phyloP scores from a whole-genome alignment of 495 filamentous ascomycete genomes.

The Neurospora sp. region DNA sequence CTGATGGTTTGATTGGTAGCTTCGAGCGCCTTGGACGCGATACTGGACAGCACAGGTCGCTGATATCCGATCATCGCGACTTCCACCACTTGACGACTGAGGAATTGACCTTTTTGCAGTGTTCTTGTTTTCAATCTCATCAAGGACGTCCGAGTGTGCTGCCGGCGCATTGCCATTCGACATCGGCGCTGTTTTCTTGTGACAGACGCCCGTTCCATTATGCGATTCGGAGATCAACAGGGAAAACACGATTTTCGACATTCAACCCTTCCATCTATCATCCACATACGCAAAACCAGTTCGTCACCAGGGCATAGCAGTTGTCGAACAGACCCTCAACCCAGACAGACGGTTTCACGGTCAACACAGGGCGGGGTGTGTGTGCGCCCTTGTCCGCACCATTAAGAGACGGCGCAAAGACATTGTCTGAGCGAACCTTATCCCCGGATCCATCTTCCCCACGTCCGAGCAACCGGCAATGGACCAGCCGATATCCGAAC shows the following conservation, averaged over 20 bases:
- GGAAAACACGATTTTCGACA: neutral
- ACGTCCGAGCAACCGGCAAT: conserved; percentile 3
- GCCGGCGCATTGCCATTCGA: neutral
- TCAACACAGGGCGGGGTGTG: neutral
- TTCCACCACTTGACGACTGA: neutral
- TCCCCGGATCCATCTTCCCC: neutral
- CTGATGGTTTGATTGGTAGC: neutral
- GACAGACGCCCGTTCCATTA: neutral
- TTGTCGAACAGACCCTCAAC: neutral
- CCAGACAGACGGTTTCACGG: neutral
- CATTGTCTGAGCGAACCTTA: neutral
- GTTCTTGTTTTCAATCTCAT: neutral
- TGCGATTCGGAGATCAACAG: neutral
- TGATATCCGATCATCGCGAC: neutral
- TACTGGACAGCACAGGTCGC: neutral
- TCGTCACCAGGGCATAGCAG: neutral
- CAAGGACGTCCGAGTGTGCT: neutral
- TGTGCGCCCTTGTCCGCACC: neutral
- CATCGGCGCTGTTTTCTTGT: neutral
- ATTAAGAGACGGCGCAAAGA: neutral
- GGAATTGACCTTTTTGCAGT: neutral
- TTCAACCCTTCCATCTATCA: neutral
- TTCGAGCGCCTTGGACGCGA: neutral
- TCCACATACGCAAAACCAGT: neutral
- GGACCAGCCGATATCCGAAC: conserved; percentile 10